Evolutionary conservation across 139 green algal species (phyloP).

Genomic region (Ettlia oleoabundans): DNA sequence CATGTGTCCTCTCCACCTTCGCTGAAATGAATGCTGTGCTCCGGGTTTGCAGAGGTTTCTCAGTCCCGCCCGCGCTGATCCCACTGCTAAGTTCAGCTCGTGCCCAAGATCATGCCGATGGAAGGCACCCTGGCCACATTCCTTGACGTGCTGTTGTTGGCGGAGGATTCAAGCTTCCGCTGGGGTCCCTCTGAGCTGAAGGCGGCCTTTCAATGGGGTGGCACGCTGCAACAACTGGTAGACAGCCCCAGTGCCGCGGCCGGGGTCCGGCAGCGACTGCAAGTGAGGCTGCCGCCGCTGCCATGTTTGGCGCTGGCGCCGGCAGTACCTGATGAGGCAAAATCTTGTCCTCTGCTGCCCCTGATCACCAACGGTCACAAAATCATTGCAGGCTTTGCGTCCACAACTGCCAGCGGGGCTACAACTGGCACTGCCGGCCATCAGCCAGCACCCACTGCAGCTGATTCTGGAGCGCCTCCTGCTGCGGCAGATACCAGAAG

Average conservation of each 20-base stretch:
- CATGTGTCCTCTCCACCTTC: too few relatives aligned
- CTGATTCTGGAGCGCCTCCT: constrained; percentile 2
- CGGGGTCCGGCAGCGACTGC: neutral
- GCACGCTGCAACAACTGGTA: constrained; percentile 14
- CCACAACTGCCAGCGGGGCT: neutral
- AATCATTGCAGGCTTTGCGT: neutral
- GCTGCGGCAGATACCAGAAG: neutral
- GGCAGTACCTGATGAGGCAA: too few relatives aligned
- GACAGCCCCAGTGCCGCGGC: neutral
- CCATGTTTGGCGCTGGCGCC: neutral
- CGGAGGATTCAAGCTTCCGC: neutral
- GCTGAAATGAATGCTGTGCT: too few relatives aligned
- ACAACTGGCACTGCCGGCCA: neutral
- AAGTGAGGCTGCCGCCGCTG: neutral
- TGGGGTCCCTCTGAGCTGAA: constrained; percentile 20
- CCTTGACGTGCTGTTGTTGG: constrained; percentile 24
- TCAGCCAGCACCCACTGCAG: neutral
- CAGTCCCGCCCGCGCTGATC: too few relatives aligned
- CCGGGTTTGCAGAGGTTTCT: too few relatives aligned
- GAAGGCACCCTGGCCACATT: neutral
- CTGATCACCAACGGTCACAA: neutral
- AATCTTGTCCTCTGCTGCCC: too few relatives aligned
- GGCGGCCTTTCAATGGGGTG: constrained; percentile 30
- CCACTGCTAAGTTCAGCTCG: neutral
- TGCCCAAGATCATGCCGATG: neutral